phyloP scores from a whole-genome alignment of 1,284 basidiomycete genomes.

The Volvariella volvacea region DNA sequence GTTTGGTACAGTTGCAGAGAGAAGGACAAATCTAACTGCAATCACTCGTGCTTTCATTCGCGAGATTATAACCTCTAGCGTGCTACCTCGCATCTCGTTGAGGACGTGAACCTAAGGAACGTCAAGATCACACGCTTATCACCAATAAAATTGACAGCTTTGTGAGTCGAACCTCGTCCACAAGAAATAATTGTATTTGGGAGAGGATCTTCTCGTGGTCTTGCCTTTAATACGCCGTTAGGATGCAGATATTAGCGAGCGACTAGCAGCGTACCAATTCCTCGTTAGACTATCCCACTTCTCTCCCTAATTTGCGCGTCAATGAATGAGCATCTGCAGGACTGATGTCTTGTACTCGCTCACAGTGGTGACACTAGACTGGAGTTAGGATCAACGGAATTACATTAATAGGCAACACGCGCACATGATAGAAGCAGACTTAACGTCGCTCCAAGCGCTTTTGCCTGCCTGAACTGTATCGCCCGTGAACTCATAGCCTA shows the following conservation, averaged over 20 bases:
- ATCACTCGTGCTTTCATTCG: constrained; percentile 82
- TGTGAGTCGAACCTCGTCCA: constrained; percentile 71
- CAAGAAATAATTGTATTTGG: constrained; percentile 71
- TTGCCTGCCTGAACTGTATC: constrained; percentile 67
- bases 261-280: constrained; percentile 46
- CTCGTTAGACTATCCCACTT: constrained; percentile 93
- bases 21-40: constrained; percentile 74
- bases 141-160: background rate
- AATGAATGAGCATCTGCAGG: no score
- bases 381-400: constrained; percentile 4
- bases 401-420: constrained; percentile 6
- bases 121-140: background rate
- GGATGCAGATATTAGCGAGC: constrained; percentile 3
- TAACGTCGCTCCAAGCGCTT: constrained; percentile 65
- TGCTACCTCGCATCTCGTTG: constrained; percentile 84
- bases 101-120: constrained; percentile 86
- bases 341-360: no score
- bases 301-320: constrained; percentile 64
- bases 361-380: constrained; percentile 70
- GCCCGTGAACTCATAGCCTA: constrained; percentile 88
- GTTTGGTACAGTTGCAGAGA: constrained; percentile 95
- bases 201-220: constrained; percentile 62
- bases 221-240: constrained; percentile 35
- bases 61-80: constrained; percentile 88
- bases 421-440: constrained; percentile 72